phyloP scores from a whole-genome alignment of 2,329 filamentous ascomycete species.

The Penicillium sp. region DNA sequence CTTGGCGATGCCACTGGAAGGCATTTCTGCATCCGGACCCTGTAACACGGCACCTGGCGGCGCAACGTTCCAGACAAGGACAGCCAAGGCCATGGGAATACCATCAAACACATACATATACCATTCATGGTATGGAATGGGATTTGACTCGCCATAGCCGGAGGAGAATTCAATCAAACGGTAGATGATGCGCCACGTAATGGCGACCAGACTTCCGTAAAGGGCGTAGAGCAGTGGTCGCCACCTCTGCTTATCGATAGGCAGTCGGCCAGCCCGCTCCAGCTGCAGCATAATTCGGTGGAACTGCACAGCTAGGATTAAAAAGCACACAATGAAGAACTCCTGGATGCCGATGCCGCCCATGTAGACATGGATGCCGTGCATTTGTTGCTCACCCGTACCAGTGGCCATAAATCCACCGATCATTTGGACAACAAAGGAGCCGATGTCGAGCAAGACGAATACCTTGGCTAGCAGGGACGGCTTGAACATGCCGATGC shows the following conservation, averaged over 20 bases:
- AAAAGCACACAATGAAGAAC: conserved; percentile 51
- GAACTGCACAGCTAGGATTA: conserved; percentile 50
- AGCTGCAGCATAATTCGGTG: conserved; percentile 42
- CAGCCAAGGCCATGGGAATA: conserved; percentile 39
- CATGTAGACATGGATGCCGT: conserved; percentile 29
- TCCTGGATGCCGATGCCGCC: conserved; percentile 51
- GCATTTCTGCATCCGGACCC: neutral
- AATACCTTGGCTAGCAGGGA: conserved; percentile 39
- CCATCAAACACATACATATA: conserved; percentile 42
- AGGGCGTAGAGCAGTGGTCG: conserved; percentile 28
- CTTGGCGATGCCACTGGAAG: conserved; percentile 1
- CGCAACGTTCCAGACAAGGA: conserved; percentile 27
- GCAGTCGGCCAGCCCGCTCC: conserved; percentile 3
- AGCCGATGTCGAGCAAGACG: conserved; percentile 43
- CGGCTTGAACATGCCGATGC: conserved; percentile 40
- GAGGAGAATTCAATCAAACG: conserved; percentile 60
- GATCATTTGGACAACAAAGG: conserved; percentile 13
- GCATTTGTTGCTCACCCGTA: neutral
- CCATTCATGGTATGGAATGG: conserved; percentile 39
- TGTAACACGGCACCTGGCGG: conserved; percentile 1
- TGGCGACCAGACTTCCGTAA: conserved; percentile 51
- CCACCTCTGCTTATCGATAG: neutral
- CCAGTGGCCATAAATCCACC: conserved; percentile 13
- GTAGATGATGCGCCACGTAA: conserved; percentile 56
- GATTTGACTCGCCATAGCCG: conserved; percentile 31